Percentiles rank a stretch among this genome's conserved stretches.
Evolutionary conservation across 306 rosid species (phyloP).

Genomic region (Cyamopsis tetragonoloba): DNA sequence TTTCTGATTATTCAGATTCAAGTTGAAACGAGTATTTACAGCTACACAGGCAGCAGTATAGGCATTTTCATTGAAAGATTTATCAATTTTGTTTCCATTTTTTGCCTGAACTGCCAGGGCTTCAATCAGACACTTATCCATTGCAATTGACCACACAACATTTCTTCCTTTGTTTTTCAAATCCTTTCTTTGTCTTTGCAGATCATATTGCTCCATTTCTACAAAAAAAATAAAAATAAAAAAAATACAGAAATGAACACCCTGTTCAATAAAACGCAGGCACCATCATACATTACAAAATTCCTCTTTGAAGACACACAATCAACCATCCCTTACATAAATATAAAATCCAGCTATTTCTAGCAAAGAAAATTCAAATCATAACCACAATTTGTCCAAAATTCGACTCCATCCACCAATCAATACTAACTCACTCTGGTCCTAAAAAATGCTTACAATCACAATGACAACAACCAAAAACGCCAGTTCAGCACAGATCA

Average conservation of each 20-base stretch:
- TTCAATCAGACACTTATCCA: constrained; percentile 78
- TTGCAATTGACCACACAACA: constrained; percentile 80
- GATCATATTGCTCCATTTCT: constrained; percentile 69
- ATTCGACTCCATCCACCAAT: not conserved
- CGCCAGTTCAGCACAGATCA: not conserved
- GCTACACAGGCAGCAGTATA: constrained; percentile 76
- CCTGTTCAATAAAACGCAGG: constrained; percentile 11
- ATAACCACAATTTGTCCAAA: not conserved
- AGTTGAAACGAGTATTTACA: constrained; percentile 61
- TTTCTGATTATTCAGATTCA: constrained; percentile 77
- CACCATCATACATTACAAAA: too few species aligned
- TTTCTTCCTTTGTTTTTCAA: constrained; percentile 74
- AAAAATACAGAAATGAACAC: not conserved
- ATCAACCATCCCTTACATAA: not conserved
- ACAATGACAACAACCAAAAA: not conserved
- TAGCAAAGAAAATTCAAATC: not conserved
- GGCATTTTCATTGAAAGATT: constrained; percentile 80
- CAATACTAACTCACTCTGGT: not conserved
- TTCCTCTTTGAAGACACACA: not conserved
- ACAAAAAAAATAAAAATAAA: constrained; percentile 2
- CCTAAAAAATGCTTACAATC: not conserved
- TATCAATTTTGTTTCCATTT: constrained; percentile 71
- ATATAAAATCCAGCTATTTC: not conserved
- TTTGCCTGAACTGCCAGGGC: constrained; percentile 71
- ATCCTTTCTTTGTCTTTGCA: constrained; percentile 60